Base-by-base conservation (phyloP, 176 grass and related monocot genomes). In the Oryza punctata region DNA sequence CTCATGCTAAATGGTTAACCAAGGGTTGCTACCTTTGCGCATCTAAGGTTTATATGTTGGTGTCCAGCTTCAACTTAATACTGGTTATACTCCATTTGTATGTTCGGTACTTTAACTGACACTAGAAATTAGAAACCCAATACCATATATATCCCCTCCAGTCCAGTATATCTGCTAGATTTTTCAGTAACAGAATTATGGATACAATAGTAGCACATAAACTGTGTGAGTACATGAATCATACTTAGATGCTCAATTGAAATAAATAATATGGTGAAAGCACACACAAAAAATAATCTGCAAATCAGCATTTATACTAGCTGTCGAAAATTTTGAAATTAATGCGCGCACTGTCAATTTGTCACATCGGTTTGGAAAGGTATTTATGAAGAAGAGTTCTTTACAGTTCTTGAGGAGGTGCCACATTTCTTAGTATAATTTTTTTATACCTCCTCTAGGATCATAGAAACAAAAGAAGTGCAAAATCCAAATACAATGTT, bases 181-280 rank as follows among this genome's bases (percentile, higher is more conserved):
- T 25, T 72, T 65, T 66, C 21, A 40, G 57, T 54, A 44, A 52
- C 76, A 65, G 57, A 32, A 7, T 21, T 18, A 32, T 77, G n/a
- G 37, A 29, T 13, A 70, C 27, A n/a, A 38, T 27, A 27, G 35
- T 47, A 84, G 69, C 38, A 73, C 72, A 21, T 47, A 73, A 75
- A 84, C 25, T 7, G 49, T 7, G 49, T 57, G 32, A 59, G 63
- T 14, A 5, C 37, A 26, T 69, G 26, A 69, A 76, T 63, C 5
- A 28, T 23, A 27, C 13, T 32, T 79, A 79, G 26, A 66, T 72
- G 26, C 9, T 12, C 21, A 61, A 24, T 72, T 9, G 38, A 63
- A 69, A 59, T 21, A 38, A 41, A 77, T 63, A 64, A 25, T 10
- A 79, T 37, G 46, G 65, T 79, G 40, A 29, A 68, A 75, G 4